Conservation (phyloP, 106 monocot species). For the Hemerocallis citrina region DNA sequence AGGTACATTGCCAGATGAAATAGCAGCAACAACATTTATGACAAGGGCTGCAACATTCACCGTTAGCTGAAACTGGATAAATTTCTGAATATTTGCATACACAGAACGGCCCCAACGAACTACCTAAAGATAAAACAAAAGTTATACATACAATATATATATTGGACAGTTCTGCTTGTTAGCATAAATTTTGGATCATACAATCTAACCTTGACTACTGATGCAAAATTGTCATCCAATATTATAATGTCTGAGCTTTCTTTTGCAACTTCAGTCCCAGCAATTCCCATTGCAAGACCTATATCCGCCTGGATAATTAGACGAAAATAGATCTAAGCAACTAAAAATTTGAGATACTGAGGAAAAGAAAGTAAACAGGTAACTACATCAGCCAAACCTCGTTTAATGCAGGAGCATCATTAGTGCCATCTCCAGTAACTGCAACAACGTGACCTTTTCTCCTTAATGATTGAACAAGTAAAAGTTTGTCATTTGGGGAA, state of each 20-base stretch:
- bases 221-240: slow-evolving; percentile 87
- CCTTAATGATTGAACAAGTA: slow-evolving; percentile 87
- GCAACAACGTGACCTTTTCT: slow-evolving; percentile 91
- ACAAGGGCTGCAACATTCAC: slow-evolving; percentile 94
- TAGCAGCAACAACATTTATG: slow-evolving; percentile 86
- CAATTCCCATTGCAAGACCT: slow-evolving; percentile 92
- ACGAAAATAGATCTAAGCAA: not conserved
- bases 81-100: slow-evolving; percentile 96
- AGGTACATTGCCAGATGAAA: slow-evolving; percentile 88
- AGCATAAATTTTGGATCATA: not conserved
- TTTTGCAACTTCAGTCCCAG: slow-evolving; percentile 94
- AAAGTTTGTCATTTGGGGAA: slow-evolving; percentile 91
- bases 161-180: too few species aligned
- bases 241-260: slow-evolving; percentile 97
- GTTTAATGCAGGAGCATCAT: slow-evolving; percentile 95
- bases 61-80: slow-evolving; percentile 95
- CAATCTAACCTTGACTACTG: slow-evolving; percentile 73
- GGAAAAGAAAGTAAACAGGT: not conserved
- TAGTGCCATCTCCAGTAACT: slow-evolving; percentile 97
- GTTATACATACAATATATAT: not conserved
- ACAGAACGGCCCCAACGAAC: slow-evolving; percentile 95
- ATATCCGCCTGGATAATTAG: slow-evolving; percentile 62
- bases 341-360: not conserved
- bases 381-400: slow-evolving; percentile 50
- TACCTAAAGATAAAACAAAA: slow-evolving; percentile 31